phyloP scores from a whole-genome alignment of 257 asterid species.

The Buddleja alternifolia region DNA sequence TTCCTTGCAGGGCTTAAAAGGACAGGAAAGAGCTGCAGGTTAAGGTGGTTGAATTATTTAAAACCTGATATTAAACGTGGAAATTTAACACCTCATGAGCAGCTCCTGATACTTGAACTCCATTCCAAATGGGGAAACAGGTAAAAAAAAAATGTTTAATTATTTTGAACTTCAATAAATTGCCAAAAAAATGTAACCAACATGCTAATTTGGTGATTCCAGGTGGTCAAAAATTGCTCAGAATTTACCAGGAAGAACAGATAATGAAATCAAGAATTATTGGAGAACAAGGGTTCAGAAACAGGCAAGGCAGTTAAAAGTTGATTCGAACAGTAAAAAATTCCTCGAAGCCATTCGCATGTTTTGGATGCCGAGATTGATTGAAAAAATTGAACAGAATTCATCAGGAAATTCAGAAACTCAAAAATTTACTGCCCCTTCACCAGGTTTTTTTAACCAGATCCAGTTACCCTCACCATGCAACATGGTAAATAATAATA shows the following conservation, averaged over 20 bases:
- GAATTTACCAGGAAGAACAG: slow-evolving; percentile 80
- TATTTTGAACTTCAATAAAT: too few species aligned
- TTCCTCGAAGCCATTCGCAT: slow-evolving; percentile 62
- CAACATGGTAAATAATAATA: slow-evolving; percentile 18
- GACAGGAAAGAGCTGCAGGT: slow-evolving; percentile 73
- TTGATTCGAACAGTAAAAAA: slow-evolving; percentile 70
- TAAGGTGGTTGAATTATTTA: slow-evolving; percentile 73
- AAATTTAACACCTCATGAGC: slow-evolving; percentile 65
- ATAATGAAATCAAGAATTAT: slow-evolving; percentile 86
- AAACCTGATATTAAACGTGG: slow-evolving; percentile 75
- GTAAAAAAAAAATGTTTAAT: slow-evolving; percentile 24
- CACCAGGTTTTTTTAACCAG: slow-evolving; percentile 29
- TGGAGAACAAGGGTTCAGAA: slow-evolving; percentile 91
- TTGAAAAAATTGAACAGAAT: slow-evolving; percentile 60
- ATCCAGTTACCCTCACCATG: slow-evolving; percentile 8
- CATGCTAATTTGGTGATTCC: too few species aligned
- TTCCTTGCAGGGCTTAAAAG: slow-evolving; percentile 57
- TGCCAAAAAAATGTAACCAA: too few species aligned
- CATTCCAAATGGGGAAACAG: slow-evolving; percentile 81
- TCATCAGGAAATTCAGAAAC: slow-evolving; percentile 40
- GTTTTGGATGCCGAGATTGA: slow-evolving; percentile 73
- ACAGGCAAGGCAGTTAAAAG: slow-evolving; percentile 75
- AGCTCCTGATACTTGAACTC: slow-evolving; percentile 67
- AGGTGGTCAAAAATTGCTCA: slow-evolving; percentile 93
- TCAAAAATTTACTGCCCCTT: slow-evolving; percentile 28